Base-by-base conservation (phyloP, 1,284 basidiomycete genomes). In the Agroathelia rolfsii region DNA sequence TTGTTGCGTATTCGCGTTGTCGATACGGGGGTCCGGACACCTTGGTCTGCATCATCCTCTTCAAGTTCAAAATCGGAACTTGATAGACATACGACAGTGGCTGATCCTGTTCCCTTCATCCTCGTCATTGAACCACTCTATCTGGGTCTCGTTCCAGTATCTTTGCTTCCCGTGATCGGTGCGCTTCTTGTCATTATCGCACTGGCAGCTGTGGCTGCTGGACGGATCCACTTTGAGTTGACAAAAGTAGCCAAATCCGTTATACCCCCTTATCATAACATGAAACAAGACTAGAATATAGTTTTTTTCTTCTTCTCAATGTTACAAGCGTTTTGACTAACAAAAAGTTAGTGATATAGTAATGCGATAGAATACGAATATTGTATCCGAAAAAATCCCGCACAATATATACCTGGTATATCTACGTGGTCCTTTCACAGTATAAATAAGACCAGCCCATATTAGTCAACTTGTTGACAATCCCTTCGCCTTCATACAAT, bases 121-220 rank as follows among this genome's bases (percentile, higher is more conserved):
- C 42, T 81, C 11, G 52, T 61, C 9, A 46, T 82, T 22, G 79
- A 82, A 41, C 78, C 72, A 14, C 52, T 74, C 1, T 59, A 69
- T 34, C 46, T 71, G 17, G 73, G 72, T n/a, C 53, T 73, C 13
- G 50, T 82, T 12, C 78, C 78, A 1, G 58, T 58, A 6, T 66
- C 72, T 0, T 47, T 79, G 4, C 27, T 69, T 2, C 71, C 75
- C 7, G 58, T 63, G 9, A 33, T 68, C 5, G 37, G 42, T 17
- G 45, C 59, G 30, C 48, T 70, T 15, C 26, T 64, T 13, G 39
- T 47, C 18, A 42, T 64, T 14, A 44, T 61, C 22, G 38, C 51
- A 12, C 28, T 49, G 6, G 55, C 56, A 8, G 39, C 41, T 5
- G 35, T 55, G 15, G 31, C 51, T 6, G 52, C 58, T 1, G 53